Conservation (phyloP, 495 filamentous ascomycete species). For the Penicillium desertorum region DNA sequence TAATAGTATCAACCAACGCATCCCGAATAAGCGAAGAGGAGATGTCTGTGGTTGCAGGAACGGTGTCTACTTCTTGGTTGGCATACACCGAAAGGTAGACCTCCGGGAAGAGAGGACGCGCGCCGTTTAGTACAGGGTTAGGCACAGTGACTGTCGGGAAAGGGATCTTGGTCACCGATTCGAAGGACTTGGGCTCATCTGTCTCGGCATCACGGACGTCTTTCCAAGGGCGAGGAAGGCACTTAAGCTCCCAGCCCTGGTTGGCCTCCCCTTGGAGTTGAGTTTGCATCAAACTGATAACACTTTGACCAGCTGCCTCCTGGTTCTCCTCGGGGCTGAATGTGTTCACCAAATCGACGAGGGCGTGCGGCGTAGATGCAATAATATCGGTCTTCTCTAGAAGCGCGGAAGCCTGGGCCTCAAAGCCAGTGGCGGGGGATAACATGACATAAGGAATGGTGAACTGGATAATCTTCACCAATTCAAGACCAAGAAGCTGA, state of each 20-base stretch:
- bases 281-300: conserved; percentile 80
- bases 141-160: conserved; percentile 76
- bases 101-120: conserved; percentile 81
- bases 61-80: conserved; percentile 86
- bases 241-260: conserved; percentile 71
- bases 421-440: conserved; percentile 61
- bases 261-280: conserved; percentile 73
- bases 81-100: conserved; percentile 90
- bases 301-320: conserved; percentile 57
- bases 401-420: conserved; percentile 69
- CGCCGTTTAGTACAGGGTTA: conserved; percentile 67
- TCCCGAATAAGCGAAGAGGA: conserved; percentile 82
- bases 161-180: conserved; percentile 63
- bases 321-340: conserved; percentile 62
- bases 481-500: conserved; percentile 69
- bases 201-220: conserved; percentile 46
- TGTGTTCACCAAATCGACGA: conserved; percentile 81
- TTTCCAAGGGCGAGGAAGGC: conserved; percentile 83
- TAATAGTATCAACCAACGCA: conserved; percentile 87
- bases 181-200: conserved; percentile 46
- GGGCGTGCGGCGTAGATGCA: conserved; percentile 74
- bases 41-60: conserved; percentile 72
- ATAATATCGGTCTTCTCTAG: conserved; percentile 93
- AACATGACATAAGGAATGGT: conserved; percentile 90
- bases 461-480: conserved; percentile 92